phyloP scores from a whole-genome alignment of 108 stramenopile genomes.

The Discostella stelligeroides region DNA sequence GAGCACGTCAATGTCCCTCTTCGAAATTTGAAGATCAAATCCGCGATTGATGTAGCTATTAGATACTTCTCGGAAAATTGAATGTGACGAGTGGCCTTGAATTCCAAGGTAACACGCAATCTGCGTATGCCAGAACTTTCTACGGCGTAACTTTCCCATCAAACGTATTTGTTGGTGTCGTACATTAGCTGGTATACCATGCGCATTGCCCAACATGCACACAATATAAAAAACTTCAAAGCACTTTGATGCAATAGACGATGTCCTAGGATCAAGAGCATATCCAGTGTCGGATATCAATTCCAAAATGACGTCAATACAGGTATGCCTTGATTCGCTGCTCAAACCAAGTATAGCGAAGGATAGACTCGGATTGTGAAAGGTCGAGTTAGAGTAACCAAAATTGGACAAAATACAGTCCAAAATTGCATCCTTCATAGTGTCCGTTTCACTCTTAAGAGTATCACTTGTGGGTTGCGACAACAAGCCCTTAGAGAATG shows the following conservation, averaged over 20 bases:
- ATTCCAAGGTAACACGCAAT: slow-evolving; percentile 37
- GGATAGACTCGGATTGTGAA: slow-evolving; percentile 30
- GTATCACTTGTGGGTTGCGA: slow-evolving; percentile 37
- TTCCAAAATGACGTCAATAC: slow-evolving; percentile 66
- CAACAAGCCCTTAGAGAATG: slow-evolving; percentile 57
- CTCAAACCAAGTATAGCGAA: slow-evolving; percentile 35
- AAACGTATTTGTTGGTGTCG: slow-evolving; percentile 17
- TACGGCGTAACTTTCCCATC: slow-evolving; percentile 29
- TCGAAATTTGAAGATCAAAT: slow-evolving; percentile 36
- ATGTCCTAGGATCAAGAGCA: slow-evolving; percentile 41
- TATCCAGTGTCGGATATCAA: slow-evolving; percentile 49
- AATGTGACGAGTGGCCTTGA: slow-evolving; percentile 24
- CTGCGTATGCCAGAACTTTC: slow-evolving; percentile 42
- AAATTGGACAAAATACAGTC: slow-evolving; percentile 44
- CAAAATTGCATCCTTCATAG: slow-evolving; percentile 38
- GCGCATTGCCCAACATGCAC: slow-evolving; percentile 26
- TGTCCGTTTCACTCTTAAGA: slow-evolving; percentile 22
- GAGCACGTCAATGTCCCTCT: slow-evolving; percentile 47
- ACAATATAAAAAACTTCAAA: slow-evolving; percentile 70
- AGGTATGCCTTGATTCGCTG: slow-evolving; percentile 42
- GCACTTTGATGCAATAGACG: slow-evolving; percentile 58
- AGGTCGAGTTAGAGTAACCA: slow-evolving; percentile 11
- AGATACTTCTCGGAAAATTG: slow-evolving; percentile 48
- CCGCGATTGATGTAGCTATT: slow-evolving; percentile 29
- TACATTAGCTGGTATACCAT: slow-evolving; percentile 8